Percentiles rank a stretch among this genome's conserved stretches.
phyloP scores from a whole-genome alignment of 768 basidiomycete genomes.

The Galerina marginata region DNA sequence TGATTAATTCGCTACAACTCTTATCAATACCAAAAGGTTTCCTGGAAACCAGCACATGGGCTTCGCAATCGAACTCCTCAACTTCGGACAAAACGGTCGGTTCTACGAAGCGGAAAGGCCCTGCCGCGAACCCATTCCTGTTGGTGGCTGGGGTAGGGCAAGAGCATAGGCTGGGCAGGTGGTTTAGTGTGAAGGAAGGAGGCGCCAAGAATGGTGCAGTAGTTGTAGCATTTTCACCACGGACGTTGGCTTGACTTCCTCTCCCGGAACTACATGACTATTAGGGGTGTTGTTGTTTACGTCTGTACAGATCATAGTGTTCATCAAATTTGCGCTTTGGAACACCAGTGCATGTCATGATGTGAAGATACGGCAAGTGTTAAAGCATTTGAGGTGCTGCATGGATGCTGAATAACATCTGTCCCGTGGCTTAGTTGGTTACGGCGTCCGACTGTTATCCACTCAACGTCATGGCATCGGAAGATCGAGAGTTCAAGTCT shows the following conservation, averaged over 20 bases:
- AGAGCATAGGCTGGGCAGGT: slow-evolving; percentile 89
- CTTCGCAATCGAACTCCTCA: slow-evolving; percentile 17
- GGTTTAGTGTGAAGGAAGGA: slow-evolving; percentile 74
- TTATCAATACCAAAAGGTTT: slow-evolving; percentile 57
- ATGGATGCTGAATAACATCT: not conserved
- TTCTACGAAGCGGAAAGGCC: slow-evolving; percentile 16
- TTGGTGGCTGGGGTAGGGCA: slow-evolving; percentile 84
- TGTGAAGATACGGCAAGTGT: no score
- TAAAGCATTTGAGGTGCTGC: no score
- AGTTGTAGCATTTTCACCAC: slow-evolving; percentile 41
- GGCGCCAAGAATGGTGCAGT: slow-evolving; percentile 77
- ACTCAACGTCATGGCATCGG: slow-evolving; percentile 5
- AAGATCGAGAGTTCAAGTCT: slow-evolving; percentile 22
- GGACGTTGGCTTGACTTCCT: slow-evolving; percentile 24
- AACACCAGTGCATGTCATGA: no score
- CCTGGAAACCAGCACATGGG: slow-evolving; percentile 45
- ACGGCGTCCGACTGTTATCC: slow-evolving; percentile 22
- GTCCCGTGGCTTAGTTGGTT: slow-evolving; percentile 21
- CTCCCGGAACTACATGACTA: not conserved
- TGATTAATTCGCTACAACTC: slow-evolving; percentile 91
- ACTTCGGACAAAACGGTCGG: not conserved
- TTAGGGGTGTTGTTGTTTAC: not conserved
- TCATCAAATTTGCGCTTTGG: not conserved
- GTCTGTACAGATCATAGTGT: no score
- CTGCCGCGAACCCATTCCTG: slow-evolving; percentile 44